A percentile compares a stretch with the other conserved stretches of the same genome.
phyloP scores from a whole-genome alignment of 2,329 filamentous ascomycete genomes.

The Xylaria sp. region DNA sequence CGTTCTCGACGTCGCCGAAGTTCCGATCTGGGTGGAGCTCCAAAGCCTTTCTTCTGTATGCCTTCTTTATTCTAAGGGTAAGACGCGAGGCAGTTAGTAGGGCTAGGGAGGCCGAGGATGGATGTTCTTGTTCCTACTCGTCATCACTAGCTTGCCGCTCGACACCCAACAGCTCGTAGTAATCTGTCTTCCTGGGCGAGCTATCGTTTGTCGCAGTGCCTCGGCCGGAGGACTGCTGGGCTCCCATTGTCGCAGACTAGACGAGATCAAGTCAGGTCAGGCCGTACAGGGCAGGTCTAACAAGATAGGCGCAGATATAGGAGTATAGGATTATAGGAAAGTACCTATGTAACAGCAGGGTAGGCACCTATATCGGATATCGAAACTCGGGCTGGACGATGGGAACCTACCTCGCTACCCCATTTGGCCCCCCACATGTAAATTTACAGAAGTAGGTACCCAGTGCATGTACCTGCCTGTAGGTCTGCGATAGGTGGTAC shows the following conservation, averaged over 20 bases:
- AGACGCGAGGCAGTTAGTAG: constrained; percentile 1
- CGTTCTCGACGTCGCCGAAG: constrained; percentile 78
- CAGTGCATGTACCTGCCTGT: no score
- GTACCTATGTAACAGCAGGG: no score
- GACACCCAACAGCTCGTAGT: constrained; percentile 82
- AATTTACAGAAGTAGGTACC: no score
- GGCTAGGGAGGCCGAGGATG: background rate
- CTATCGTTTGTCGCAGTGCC: constrained; percentile 34
- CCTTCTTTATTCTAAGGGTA: constrained; percentile 76
- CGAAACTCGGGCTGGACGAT: no score
- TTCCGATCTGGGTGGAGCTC: constrained; percentile 96
- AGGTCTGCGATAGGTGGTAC: no score
- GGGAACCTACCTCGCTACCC: no score
- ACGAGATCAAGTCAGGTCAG: background rate
- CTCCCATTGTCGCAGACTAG: constrained; percentile 47
- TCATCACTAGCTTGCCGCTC: constrained; percentile 75
- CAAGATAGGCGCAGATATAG: no score
- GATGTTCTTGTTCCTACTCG: constrained; percentile 58
- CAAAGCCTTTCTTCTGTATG: constrained; percentile 86
- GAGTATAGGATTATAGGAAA: no score
- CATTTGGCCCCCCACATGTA: no score
- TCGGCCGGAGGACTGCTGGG: constrained; percentile 55
- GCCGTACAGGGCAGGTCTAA: background rate
- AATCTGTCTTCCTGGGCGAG: constrained; percentile 65
- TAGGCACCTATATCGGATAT: no score